Evolutionary conservation across 2,329 filamentous ascomycete species (phyloP).

Genomic region (Emydomyces testavorans): DNA sequence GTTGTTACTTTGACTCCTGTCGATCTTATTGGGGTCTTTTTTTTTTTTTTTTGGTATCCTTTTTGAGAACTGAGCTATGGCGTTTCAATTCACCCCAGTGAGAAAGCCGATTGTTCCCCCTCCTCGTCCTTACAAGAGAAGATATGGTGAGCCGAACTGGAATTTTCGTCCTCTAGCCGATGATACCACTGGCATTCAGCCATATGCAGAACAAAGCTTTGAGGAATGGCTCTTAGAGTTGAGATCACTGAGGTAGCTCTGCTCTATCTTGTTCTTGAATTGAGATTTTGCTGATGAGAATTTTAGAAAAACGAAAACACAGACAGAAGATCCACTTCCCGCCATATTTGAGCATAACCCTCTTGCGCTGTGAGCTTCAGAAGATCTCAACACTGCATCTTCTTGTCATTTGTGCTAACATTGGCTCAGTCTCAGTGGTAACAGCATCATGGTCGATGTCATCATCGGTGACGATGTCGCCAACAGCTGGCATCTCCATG

Average conservation of each 20-base stretch:
- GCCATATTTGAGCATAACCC: constrained; percentile 4
- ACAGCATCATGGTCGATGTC: constrained; percentile 10
- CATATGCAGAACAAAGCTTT: constrained; percentile 7
- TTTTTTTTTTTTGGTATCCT: neutral
- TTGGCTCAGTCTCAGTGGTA: constrained; percentile 8
- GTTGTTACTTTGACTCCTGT: too few relatives aligned
- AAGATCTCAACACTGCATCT: neutral
- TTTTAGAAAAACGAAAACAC: neutral
- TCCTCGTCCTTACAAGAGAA: neutral
- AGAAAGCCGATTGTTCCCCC: neutral
- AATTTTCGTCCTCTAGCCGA: neutral
- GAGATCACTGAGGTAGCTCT: neutral
- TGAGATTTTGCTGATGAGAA: neutral
- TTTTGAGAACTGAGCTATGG: neutral
- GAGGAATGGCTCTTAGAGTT: constrained; percentile 13
- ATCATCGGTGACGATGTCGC: constrained; percentile 8
- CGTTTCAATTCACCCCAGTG: neutral
- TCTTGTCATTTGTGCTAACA: neutral
- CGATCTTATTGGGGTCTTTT: too few relatives aligned
- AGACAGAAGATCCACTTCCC: neutral
- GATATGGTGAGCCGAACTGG: constrained; percentile 10
- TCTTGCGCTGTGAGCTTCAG: constrained; percentile 8
- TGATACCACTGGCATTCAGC: neutral
- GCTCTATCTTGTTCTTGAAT: neutral
- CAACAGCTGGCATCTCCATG: constrained; percentile 10